Conservation (phyloP, 2,329 filamentous ascomycete species). For the Stenocarpella maydis region DNA sequence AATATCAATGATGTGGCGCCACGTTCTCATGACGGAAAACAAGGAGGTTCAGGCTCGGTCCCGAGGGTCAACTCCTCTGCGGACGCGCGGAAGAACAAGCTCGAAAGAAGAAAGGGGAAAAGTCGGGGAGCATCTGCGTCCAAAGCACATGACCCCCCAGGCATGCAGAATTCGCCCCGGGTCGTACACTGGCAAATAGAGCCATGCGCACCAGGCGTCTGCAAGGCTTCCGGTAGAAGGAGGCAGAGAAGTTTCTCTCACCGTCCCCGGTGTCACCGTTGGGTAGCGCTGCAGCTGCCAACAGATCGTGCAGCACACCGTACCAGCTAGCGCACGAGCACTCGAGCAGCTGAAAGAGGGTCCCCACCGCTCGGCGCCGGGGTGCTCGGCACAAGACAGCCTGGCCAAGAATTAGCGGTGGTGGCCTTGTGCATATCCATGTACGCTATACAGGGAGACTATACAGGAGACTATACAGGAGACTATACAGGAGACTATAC, state of each 20-base stretch:
- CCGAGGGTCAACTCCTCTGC: not conserved
- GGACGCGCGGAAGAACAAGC: not conserved
- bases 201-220: not conserved
- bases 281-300: conserved; percentile 25
- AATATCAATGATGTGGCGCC: not conserved
- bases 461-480: no score
- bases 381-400: conserved; percentile 9
- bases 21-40: not conserved
- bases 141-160: not conserved
- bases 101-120: not conserved
- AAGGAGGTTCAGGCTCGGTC: not conserved
- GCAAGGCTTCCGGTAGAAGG: not conserved
- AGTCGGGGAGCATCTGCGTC: not conserved
- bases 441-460: no score
- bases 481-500: no score
- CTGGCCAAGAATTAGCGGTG: conserved; percentile 6
- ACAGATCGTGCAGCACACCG: conserved; percentile 26
- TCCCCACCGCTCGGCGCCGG: conserved; percentile 4
- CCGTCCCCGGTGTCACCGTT: conserved; percentile 25
- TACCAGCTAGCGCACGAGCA: conserved; percentile 18
- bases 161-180: not conserved
- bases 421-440: conserved; percentile 17
- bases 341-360: conserved; percentile 22
- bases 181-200: not conserved
- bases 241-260: conserved; percentile 21